Base-by-base conservation (phyloP, 148 eudicot genomes). In the Vaccinium darrowii region DNA sequence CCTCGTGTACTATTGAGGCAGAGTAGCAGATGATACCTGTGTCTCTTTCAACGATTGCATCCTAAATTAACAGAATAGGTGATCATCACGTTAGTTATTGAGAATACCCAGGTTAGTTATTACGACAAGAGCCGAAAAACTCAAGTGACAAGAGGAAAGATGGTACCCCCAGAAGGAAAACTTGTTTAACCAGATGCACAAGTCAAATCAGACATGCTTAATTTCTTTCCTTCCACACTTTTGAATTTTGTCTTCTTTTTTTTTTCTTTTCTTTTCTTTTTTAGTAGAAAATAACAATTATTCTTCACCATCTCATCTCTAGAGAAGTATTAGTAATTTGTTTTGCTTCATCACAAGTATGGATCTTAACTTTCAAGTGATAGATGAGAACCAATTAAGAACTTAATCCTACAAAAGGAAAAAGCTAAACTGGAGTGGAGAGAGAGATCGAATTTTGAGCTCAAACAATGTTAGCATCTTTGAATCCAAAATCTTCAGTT, bases 191-290 rank as follows among this genome's bases (percentile, higher is more conserved):
- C 89, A 82, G 95, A 93, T 43, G 90, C 94, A 53, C 92, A 91
- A 53, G 93, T 92, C 83, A 94, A 86, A 90, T 94, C 92, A n/a
- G 98, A 94, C 92, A 93, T 83, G 84, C 90, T 95, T 52, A 91
- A 96, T 58, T 25, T n/a, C 25, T 21, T 62, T 39, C 43, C 62
- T 18, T 95, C 96, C 73, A 86, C 54, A 76, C 81, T 75, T 0
- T 21, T 21, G 16, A 16, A 57, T 25, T 21, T 7, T 62, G 21
- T 25, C 52, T 85, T 27, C 85, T 74, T 25, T 86, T 76, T 89
- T 90, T 62, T 90, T 30, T 30, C 33, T 30, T 30, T 30, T 30
- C 33, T 30, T 30, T 30, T 30, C 1, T 30, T 30, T 30, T 30
- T 30, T 30, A 30, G 30, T 30, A 30, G 33, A 88, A 21, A 73